Base-by-base conservation (phyloP, 306 rosid genomes). In the Pueraria montana region DNA sequence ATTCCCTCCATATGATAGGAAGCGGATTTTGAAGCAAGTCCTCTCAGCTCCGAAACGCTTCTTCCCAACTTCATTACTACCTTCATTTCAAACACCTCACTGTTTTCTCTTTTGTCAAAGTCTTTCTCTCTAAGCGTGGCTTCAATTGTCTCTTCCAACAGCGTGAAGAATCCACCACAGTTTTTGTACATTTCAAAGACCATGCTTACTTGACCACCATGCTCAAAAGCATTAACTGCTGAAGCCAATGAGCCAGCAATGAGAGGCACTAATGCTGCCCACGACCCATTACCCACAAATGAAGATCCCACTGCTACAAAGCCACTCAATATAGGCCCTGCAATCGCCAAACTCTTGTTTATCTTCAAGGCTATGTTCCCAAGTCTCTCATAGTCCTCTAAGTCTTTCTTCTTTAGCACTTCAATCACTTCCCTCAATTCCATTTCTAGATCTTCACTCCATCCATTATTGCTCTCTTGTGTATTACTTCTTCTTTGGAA, bases 131-230 rank as follows among this genome's bases (percentile, higher is more conserved):
- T 90, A 5, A 92, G 92, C 8, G 91, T 82, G 2, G 74, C 45
- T 32, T 82, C 84, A 26, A 88, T 82, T 0, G 88, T 81, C 30
- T 84, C 83, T 66, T 91, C 90, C 82, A 92, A 9, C 5, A 71
- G 48, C 26, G 26, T 64, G 46, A 92, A 91, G 63, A 87, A 89
- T 4, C 95, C 97, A 0, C 84, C 92, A 11, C 90, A 82, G 49
- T 89, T 75, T 34, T 91, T 85, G 12, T 91, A 92, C 93, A 92
- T 88, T 72, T 92, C 95, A 13, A 87, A 32, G 48, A 92, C 92
- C 97, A 86, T 90, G 1, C 97, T 94, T 0, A 92, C 80, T 80
- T 92, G 97, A 0, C 82, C 90, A 4, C 93, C 93, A 24, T 92
- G 97, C 69, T 85, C 89, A 0, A 90, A 83, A 0, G 87, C 71